Base-by-base conservation (phyloP, 2,329 filamentous ascomycete species). In the Xylariaceae sp. region DNA sequence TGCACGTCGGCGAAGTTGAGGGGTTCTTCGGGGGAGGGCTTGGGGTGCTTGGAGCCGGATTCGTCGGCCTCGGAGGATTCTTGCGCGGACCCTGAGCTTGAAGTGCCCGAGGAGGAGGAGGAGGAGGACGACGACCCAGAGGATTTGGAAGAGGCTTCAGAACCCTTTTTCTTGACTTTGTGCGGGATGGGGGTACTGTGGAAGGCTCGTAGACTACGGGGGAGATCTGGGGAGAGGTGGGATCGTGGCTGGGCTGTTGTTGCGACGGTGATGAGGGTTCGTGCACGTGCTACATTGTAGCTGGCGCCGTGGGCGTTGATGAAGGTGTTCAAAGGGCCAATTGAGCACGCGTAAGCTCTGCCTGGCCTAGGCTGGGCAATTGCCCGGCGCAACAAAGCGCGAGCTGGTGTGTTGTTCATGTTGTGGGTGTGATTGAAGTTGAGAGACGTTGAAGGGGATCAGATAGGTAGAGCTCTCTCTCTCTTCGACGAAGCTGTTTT, bases 1-100 rank as follows among this genome's bases (percentile, higher is more conserved):
- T 65, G 64, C 27, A 81, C 71, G 67, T 78, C 71, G 51, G 72
- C 70, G 61, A 80, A 73, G 70, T 80, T 71, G 65, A 77, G 73
- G 9, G 76, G 77, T 39, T 79, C 72, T 29, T 72, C 67, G 3
- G 71, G 66, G 64, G 71, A 65, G 19, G 75, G 66, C 26, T 60
- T 49, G 31, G 70, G 68, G 60, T 68, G 65, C 35, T 64, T 65
- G 29, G 55, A 31, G 9, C 59, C 62, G 7, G 19, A 19, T 19
- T 49, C 50, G 34, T 54, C 48, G 31, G 37, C 44, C 29, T 44
- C 54, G 19, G 19, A 19, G 19, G 19, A 19, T 19, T 19, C 19
- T 19, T 19, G 19, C 19, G 19, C 19, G 19, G 19, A 19, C 19
- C 19, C 19, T 19, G 19, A 19, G 19, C 19, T 19, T 19, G 19